Percentiles rank a stretch among this genome's conserved stretches.
Evolutionary conservation across 306 rosid species (phyloP).

Genomic region (Aeschynomene evenia): DNA sequence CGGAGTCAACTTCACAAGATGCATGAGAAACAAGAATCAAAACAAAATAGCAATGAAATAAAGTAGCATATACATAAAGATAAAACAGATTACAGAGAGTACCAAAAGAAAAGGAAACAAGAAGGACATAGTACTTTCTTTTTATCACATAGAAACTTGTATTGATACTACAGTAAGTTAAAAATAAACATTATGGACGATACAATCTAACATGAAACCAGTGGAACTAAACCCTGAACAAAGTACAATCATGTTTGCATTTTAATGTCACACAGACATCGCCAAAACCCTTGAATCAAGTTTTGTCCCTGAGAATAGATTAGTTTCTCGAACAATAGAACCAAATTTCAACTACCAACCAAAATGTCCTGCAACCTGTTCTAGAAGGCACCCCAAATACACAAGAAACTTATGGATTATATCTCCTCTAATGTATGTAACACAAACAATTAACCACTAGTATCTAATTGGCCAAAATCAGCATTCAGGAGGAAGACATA

Average conservation of each 20-base stretch:
- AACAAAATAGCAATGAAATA: slow-evolving; percentile 12
- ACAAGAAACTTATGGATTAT: background rate
- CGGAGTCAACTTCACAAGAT: slow-evolving; percentile 61
- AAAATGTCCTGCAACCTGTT: slow-evolving; percentile 3
- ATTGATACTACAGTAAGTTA: background rate
- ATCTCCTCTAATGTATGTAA: background rate
- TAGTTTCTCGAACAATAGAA: background rate
- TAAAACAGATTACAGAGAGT: background rate
- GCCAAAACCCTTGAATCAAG: background rate
- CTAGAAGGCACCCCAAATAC: background rate
- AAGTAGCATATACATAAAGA: slow-evolving; percentile 21
- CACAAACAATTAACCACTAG: background rate
- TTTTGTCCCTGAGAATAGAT: background rate
- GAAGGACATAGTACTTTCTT: background rate
- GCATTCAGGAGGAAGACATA: background rate
- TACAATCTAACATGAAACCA: background rate
- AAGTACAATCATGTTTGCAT: background rate
- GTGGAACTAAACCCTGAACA: slow-evolving; percentile 17
- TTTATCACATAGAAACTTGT: slow-evolving; percentile 11
- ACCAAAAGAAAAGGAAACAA: background rate
- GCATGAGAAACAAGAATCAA: slow-evolving; percentile 25
- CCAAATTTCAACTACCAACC: background rate
- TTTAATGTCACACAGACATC: background rate
- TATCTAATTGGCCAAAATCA: background rate
- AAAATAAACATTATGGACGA: slow-evolving; percentile 16